A percentile compares a stretch with the other conserved stretches of the same genome.
Evolutionary conservation across 2,329 filamentous ascomycete genomes (phyloP).

Genomic region (Helicocarpus griseus): DNA sequence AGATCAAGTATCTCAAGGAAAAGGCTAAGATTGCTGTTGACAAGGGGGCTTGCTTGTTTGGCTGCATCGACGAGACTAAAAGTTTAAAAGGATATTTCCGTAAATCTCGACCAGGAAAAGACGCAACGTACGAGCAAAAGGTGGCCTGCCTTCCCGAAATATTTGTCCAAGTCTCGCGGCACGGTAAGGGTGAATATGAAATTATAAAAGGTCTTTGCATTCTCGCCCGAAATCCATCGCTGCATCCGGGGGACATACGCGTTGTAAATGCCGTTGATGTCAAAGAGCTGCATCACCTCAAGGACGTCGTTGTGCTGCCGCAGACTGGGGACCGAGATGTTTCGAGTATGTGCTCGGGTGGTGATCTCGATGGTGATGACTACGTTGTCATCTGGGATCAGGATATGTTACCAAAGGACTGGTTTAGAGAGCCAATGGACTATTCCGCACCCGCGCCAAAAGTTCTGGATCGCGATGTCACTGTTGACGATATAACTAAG

Average conservation of each 20-base stretch:
- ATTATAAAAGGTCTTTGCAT: conserved; percentile 70
- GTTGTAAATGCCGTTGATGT: conserved; percentile 76
- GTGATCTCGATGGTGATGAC: conserved; percentile 92
- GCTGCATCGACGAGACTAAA: conserved; percentile 76
- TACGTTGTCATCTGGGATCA: conserved; percentile 90
- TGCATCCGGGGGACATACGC: conserved; percentile 86
- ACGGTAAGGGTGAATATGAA: conserved; percentile 46
- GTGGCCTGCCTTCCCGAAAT: conserved; percentile 63
- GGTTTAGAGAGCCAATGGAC: conserved; percentile 70
- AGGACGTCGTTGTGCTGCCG: conserved; percentile 80
- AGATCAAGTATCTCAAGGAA: conserved; percentile 80
- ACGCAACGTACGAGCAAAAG: conserved; percentile 32
- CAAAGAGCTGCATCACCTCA: conserved; percentile 62
- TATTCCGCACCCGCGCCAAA: conserved; percentile 52
- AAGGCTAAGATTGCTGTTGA: conserved; percentile 79
- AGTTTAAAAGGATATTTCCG: conserved; percentile 62
- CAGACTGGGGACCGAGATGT: conserved; percentile 73
- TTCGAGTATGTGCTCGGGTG: conserved; percentile 89
- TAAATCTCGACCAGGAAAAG: conserved; percentile 28
- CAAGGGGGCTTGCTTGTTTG: conserved; percentile 76
- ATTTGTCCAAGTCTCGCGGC: conserved; percentile 69
- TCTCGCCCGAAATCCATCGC: conserved; percentile 81
- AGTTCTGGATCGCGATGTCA: conserved; percentile 53
- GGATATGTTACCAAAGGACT: conserved; percentile 57
- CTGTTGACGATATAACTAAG: conserved; percentile 60